Conservation (phyloP, 2,329 filamentous ascomycete species). For the Penicillium verrucosum region DNA sequence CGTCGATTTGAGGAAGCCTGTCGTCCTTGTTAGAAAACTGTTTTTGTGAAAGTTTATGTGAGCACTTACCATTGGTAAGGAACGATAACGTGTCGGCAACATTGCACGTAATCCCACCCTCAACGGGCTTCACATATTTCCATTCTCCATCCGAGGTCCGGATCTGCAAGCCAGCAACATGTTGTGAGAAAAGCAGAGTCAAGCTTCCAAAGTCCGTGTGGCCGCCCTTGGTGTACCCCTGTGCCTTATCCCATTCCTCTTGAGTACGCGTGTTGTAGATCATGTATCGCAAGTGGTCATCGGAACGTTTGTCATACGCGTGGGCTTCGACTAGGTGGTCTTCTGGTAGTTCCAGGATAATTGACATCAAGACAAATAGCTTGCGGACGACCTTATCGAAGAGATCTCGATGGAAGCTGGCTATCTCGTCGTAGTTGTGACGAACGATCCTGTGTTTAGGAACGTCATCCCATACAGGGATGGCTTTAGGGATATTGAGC, state of each 20-base stretch:
- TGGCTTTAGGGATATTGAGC: conserved; percentile 34
- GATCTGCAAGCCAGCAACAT: conserved; percentile 56
- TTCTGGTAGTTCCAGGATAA: conserved; percentile 58
- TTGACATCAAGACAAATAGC: conserved; percentile 57
- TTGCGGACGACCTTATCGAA: conserved; percentile 56
- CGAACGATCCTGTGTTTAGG: conserved; percentile 42
- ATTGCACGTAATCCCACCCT: conserved; percentile 52
- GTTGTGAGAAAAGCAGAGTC: conserved; percentile 57
- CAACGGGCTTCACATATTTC: conserved; percentile 51
- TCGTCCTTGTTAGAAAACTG: not conserved
- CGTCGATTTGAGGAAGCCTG: conserved; percentile 32
- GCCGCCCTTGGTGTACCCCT: conserved; percentile 46
- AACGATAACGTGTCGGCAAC: conserved; percentile 50
- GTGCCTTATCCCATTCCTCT: conserved; percentile 47
- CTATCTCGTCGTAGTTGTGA: conserved; percentile 54
- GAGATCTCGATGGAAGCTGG: conserved; percentile 50
- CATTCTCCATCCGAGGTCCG: conserved; percentile 45
- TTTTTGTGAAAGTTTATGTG: not conserved
- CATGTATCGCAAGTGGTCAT: conserved; percentile 62
- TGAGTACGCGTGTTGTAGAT: conserved; percentile 51
- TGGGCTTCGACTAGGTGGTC: conserved; percentile 56
- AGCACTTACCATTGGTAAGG: conserved; percentile 44
- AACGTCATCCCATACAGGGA: conserved; percentile 26
- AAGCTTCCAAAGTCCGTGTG: conserved; percentile 59
- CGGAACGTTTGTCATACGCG: conserved; percentile 54